Percentiles rank a stretch among this genome's conserved stretches.
phyloP scores from a whole-genome alignment of 2,329 filamentous ascomycete genomes.

The Penicillium sp. region DNA sequence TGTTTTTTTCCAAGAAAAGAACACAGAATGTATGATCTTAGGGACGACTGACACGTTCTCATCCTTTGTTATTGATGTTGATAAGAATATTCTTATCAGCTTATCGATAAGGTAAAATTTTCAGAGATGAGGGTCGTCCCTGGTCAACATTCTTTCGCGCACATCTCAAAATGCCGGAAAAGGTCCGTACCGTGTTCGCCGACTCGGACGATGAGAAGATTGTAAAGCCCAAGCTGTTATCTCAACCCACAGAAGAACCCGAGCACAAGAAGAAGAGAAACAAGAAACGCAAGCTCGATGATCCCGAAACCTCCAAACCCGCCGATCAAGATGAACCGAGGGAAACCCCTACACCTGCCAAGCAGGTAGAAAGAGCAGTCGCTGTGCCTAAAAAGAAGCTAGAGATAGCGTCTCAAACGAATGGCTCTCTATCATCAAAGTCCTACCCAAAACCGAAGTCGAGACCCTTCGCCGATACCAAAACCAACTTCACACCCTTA shows the following conservation, averaged over 20 bases:
- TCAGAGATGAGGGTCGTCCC: neutral
- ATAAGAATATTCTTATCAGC: conserved; percentile 8
- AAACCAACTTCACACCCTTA: conserved; percentile 31
- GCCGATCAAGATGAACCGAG: conserved; percentile 8
- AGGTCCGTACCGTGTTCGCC: conserved; percentile 12
- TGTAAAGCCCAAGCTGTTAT: conserved; percentile 9
- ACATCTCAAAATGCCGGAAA: conserved; percentile 25
- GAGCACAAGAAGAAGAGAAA: conserved; percentile 28
- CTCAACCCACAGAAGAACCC: conserved; percentile 2
- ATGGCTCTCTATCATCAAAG: conserved; percentile 5
- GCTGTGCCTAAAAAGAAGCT: neutral
- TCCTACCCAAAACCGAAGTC: conserved; percentile 14
- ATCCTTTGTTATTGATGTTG: neutral
- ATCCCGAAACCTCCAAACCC: conserved; percentile 12
- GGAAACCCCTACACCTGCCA: neutral
- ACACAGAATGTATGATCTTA: neutral
- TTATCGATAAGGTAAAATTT: conserved; percentile 30
- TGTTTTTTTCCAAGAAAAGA: too few relatives aligned
- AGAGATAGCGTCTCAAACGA: neutral
- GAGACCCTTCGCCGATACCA: conserved; percentile 20
- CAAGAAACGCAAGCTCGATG: conserved; percentile 37
- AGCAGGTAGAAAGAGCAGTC: neutral
- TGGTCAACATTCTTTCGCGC: neutral
- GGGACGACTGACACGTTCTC: neutral
- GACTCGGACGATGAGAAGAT: conserved; percentile 31